phyloP scores from a whole-genome alignment of 768 basidiomycete species.

The Mycena vitilis region DNA sequence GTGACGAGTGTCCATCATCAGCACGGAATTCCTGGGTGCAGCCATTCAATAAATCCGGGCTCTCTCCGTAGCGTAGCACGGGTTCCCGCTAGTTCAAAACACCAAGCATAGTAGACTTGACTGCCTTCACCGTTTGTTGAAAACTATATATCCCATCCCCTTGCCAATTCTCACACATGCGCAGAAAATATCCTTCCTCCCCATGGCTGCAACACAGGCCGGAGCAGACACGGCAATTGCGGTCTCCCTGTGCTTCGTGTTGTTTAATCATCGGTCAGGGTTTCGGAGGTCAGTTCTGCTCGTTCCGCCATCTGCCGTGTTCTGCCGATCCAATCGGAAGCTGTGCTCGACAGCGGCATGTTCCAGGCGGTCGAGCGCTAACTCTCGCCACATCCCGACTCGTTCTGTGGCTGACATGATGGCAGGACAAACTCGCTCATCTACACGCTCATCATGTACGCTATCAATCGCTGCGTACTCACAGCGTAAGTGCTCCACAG shows the following conservation, averaged over 20 bases:
- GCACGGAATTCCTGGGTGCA: no score
- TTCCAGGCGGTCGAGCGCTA: no score
- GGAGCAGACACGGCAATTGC: slow-evolving; percentile 5
- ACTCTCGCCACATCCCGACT: no score
- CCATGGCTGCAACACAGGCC: slow-evolving; percentile 10
- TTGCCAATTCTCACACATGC: not conserved
- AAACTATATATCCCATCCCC: not conserved
- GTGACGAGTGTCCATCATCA: no score
- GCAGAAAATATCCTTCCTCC: slow-evolving; percentile 14
- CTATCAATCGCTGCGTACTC: slow-evolving; percentile 17
- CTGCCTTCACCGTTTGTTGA: slow-evolving; percentile 3
- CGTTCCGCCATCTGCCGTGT: not conserved
- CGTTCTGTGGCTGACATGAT: not conserved
- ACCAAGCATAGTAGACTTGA: not conserved
- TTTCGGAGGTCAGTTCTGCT: not conserved
- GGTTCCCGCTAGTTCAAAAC: no score
- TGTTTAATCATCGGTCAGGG: slow-evolving; percentile 5
- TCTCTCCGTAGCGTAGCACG: no score
- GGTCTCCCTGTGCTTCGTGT: slow-evolving; percentile 9
- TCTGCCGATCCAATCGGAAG: not conserved
- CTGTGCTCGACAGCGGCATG: no score
- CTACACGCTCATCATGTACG: slow-evolving; percentile 12
- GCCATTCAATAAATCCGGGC: no score
- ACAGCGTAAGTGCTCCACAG: slow-evolving; percentile 2
- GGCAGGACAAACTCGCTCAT: slow-evolving; percentile 17